A percentile compares a stretch with the other conserved stretches of the same genome.
Evolutionary conservation across 2,329 filamentous ascomycete species (phyloP).

Genomic region (Xylaria sp.): DNA sequence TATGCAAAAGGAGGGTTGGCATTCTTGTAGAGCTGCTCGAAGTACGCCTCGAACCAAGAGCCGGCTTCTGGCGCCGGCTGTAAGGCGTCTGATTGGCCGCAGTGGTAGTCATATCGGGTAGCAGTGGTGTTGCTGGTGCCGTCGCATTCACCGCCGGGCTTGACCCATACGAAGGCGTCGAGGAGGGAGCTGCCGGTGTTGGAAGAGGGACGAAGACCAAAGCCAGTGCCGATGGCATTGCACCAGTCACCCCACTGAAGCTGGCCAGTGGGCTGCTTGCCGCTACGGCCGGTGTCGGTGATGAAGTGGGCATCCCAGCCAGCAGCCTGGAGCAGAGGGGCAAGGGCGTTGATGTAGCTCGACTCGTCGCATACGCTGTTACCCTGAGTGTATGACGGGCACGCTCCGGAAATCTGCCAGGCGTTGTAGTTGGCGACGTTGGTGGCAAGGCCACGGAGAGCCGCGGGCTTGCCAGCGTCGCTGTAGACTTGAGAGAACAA

Average conservation of each 20-base stretch:
- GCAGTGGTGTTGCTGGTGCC: constrained; percentile 56
- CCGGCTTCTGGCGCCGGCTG: constrained; percentile 77
- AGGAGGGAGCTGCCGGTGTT: constrained; percentile 63
- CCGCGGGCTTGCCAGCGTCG: constrained; percentile 59
- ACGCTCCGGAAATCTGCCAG: constrained; percentile 54
- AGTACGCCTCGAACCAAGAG: constrained; percentile 73
- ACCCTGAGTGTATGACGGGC: constrained; percentile 56
- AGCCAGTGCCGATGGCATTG: constrained; percentile 67
- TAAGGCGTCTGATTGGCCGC: constrained; percentile 64
- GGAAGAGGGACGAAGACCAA: constrained; percentile 65
- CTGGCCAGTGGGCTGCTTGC: constrained; percentile 65
- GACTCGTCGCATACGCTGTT: constrained; percentile 64
- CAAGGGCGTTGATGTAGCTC: constrained; percentile 72
- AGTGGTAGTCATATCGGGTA: constrained; percentile 63
- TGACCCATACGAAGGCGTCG: constrained; percentile 72
- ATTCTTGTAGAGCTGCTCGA: constrained; percentile 66
- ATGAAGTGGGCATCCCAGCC: constrained; percentile 57
- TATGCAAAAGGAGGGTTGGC: constrained; percentile 63
- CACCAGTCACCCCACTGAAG: constrained; percentile 69
- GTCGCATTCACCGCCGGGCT: constrained; percentile 66
- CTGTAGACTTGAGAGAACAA: constrained; percentile 62
- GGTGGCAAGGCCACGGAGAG: constrained; percentile 66
- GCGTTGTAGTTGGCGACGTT: constrained; percentile 71
- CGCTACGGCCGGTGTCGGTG: constrained; percentile 48
- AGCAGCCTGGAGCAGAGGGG: constrained; percentile 64